Conservation (phyloP, 441 rosid species). For the Syzygium syzygioides region DNA sequence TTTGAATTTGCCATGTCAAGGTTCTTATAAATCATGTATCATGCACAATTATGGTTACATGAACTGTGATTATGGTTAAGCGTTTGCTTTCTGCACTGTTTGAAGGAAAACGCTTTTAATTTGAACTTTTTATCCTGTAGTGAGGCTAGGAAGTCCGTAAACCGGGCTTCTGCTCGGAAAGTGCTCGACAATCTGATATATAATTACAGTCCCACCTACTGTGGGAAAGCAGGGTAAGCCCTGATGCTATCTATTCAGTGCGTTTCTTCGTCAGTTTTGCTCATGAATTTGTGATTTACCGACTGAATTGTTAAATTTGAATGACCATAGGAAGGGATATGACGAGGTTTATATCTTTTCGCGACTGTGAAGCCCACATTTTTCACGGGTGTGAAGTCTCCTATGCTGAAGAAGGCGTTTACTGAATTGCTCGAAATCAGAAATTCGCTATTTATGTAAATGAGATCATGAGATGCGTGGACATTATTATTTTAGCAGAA, state of each 20-base stretch:
- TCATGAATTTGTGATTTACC: neutral
- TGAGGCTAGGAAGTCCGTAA: slow-evolving; percentile 78
- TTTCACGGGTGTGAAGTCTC: neutral
- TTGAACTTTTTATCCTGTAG: slow-evolving; percentile 29
- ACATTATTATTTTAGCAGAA: neutral
- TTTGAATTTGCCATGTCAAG: neutral
- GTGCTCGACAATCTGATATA: slow-evolving; percentile 74
- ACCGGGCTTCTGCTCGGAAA: slow-evolving; percentile 46
- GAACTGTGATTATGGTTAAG: neutral
- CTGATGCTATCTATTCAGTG: neutral
- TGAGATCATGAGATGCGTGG: neutral
- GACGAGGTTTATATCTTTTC: slow-evolving; percentile 87
- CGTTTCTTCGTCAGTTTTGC: neutral
- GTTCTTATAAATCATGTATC: neutral
- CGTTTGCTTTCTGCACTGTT: neutral
- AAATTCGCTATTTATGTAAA: neutral
- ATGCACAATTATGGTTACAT: neutral
- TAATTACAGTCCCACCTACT: slow-evolving; percentile 66
- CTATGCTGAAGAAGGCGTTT: neutral
- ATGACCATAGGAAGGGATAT: slow-evolving; percentile 54
- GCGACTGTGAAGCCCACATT: neutral
- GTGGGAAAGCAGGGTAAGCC: slow-evolving; percentile 80
- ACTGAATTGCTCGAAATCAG: neutral
- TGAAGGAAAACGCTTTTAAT: neutral
- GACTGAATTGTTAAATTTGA: neutral